Base-by-base conservation (phyloP, 345 rosid species). In the Euclidium syriacum region DNA sequence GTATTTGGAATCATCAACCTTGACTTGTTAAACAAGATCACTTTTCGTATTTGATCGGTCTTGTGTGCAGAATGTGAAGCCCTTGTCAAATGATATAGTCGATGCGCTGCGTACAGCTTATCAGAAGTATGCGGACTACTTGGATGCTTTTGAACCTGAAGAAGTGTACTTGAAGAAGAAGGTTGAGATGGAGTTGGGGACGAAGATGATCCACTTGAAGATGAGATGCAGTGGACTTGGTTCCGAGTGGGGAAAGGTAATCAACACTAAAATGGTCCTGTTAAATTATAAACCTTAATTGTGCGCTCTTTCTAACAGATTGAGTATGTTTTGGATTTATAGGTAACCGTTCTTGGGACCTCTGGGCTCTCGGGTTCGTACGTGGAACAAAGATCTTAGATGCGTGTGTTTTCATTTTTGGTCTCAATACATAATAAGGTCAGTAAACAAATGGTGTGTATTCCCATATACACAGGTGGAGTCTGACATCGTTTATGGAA, bases 191-290 rank as follows among this genome's bases (percentile, higher is more conserved):
- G 96, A 94, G 71, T 75, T 94, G 79, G 99, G 97, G 17, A 79
- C 97, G 32, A 90, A 81, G 80, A 87, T 94, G 97, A 94, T 94
- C 57, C 83, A 79, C 85, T 70, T 94, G 71, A 94, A 94, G 91
- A 94, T 94, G 97, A 87, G 99, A 77, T 87, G n/a, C n/a, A n/a
- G n/a, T n/a, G n/a, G n/a, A n/a, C n/a, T n/a, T n/a, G n/a, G n/a
- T n/a, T n/a, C n/a, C n/a, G n/a, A n/a, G n/a, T n/a, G n/a, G n/a
- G n/a, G n/a, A n/a, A n/a, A n/a, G n/a, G n/a, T n/a, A n/a, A n/a
- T n/a, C n/a, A n/a, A n/a, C n/a, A n/a, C n/a, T n/a, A n/a, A n/a
- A n/a, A n/a, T n/a, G n/a, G n/a, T n/a, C n/a, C n/a, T n/a, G n/a
- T n/a, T n/a, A n/a, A n/a, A n/a, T n/a, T n/a, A n/a, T n/a, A n/a